Conservation (phyloP, 257 asterid genomes). For the Solanum gandarillasii region DNA sequence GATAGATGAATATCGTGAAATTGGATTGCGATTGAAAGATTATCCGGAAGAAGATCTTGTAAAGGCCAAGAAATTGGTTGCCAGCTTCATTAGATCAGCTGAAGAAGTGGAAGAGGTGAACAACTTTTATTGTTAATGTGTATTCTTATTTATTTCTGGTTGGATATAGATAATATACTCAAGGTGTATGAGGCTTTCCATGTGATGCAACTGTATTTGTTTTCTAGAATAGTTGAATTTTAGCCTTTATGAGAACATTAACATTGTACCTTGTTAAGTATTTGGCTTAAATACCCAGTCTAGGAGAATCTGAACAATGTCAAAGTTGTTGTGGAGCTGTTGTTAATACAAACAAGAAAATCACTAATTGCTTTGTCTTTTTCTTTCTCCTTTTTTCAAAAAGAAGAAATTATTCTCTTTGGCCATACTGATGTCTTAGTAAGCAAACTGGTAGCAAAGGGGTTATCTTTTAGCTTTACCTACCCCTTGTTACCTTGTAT, state of each 20-base stretch:
- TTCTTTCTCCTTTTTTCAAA: not conserved
- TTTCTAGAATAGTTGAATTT: not conserved
- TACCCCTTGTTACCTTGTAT: not conserved
- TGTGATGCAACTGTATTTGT: not conserved
- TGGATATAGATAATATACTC: not conserved
- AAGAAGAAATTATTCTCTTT: not conserved
- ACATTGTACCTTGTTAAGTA: not conserved
- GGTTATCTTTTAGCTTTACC: not conserved
- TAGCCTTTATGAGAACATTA: not conserved
- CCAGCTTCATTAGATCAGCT: constrained; percentile 81
- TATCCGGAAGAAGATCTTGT: constrained; percentile 67
- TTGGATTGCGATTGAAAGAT: constrained; percentile 46
- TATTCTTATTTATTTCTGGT: not conserved
- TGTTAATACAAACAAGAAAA: not conserved
- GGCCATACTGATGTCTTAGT: not conserved
- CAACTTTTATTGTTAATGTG: not conserved
- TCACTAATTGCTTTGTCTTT: not conserved
- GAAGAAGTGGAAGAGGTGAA: constrained; percentile 92
- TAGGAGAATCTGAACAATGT: not conserved
- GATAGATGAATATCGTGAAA: constrained; percentile 75
- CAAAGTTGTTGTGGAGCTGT: not conserved
- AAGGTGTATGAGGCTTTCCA: not conserved
- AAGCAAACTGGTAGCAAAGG: not conserved
- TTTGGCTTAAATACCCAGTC: not conserved
- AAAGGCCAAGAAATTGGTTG: constrained; percentile 75